Conservation (phyloP, 2,329 filamentous ascomycete genomes). For the Juglanconis sp. region DNA sequence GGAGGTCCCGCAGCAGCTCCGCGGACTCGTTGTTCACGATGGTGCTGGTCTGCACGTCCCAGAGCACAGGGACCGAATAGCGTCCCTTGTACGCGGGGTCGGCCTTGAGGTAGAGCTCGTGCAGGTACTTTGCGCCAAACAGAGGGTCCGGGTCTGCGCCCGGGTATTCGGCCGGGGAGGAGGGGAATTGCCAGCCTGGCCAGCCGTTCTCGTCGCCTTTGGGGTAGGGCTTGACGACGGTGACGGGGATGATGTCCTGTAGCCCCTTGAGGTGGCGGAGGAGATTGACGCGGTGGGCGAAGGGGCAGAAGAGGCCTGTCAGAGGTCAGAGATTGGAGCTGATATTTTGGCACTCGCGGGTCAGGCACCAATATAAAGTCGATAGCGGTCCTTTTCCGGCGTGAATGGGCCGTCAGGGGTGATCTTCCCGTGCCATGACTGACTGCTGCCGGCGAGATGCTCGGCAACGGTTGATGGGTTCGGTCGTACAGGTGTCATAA, state of each 20-base stretch:
- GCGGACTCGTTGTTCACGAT: slow-evolving; percentile 61
- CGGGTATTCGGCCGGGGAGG: slow-evolving; percentile 49
- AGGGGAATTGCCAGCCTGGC: slow-evolving; percentile 61
- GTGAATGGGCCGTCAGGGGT: slow-evolving; percentile 22
- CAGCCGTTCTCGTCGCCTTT: slow-evolving; percentile 63
- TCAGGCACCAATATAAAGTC: slow-evolving; percentile 25
- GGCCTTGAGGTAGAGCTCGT: slow-evolving; percentile 61
- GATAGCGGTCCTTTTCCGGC: slow-evolving; percentile 26
- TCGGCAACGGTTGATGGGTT: slow-evolving; percentile 3
- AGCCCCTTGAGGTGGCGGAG: slow-evolving; percentile 57
- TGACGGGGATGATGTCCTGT: slow-evolving; percentile 49
- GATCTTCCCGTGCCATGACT: slow-evolving; percentile 28
- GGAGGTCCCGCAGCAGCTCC: slow-evolving; percentile 56
- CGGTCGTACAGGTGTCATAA: slow-evolving; percentile 8
- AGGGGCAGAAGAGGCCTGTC: slow-evolving; percentile 61
- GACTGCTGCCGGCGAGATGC: slow-evolving; percentile 10
- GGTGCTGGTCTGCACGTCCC: slow-evolving; percentile 54
- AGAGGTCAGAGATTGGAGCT: slow-evolving; percentile 15
- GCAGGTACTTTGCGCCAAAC: slow-evolving; percentile 55
- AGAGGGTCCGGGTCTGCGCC: slow-evolving; percentile 59
- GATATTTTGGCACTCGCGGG: neutral
- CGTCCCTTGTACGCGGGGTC: slow-evolving; percentile 58
- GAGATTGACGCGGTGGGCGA: slow-evolving; percentile 59
- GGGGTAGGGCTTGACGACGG: slow-evolving; percentile 62
- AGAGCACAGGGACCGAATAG: slow-evolving; percentile 59